A percentile compares a stretch with the other conserved stretches of the same genome.
Conservation (phyloP, 129 eudicot genomes). For the Centaurea solstitialis region DNA sequence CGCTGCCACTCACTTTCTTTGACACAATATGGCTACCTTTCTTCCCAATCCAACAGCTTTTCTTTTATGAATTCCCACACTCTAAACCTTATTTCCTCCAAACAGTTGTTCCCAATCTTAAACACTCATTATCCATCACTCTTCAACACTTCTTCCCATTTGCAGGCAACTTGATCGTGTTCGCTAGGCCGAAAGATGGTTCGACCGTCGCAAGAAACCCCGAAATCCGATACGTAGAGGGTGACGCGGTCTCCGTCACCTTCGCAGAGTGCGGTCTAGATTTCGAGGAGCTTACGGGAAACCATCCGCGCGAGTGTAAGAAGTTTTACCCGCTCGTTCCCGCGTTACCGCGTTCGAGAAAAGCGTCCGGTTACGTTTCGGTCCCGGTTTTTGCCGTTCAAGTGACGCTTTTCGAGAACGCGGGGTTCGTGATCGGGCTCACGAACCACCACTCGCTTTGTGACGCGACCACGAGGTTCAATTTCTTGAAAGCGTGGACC, state of each 20-base stretch:
- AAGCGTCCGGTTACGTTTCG: slow-evolving; percentile 1
- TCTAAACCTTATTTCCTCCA: slow-evolving; percentile 31
- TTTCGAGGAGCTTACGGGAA: slow-evolving; percentile 30
- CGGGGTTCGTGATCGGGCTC: slow-evolving; percentile 31
- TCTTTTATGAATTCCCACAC: slow-evolving; percentile 38
- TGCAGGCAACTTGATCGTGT: slow-evolving; percentile 32
- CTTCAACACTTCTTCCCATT: slow-evolving; percentile 51
- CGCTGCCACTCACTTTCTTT: slow-evolving; percentile 43
- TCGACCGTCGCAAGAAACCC: slow-evolving; percentile 11
- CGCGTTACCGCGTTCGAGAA: slow-evolving; percentile 12
- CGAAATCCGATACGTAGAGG: slow-evolving; percentile 13
- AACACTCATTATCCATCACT: slow-evolving; percentile 41
- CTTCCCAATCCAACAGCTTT: slow-evolving; percentile 42
- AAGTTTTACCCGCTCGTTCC: slow-evolving; percentile 42
- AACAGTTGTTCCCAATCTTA: slow-evolving; percentile 37
- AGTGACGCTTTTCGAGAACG: slow-evolving; percentile 42
- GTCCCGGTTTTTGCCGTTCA: slow-evolving; percentile 39
- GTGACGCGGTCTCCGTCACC: slow-evolving; percentile 30
- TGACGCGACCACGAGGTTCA: slow-evolving; percentile 29
- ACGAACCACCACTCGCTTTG: slow-evolving; percentile 29
- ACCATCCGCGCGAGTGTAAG: slow-evolving; percentile 30
- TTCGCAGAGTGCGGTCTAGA: slow-evolving; percentile 10
- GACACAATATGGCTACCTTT: slow-evolving; percentile 43
- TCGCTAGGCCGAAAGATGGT: neutral
- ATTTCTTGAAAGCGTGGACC: slow-evolving; percentile 37